These are phyloP conservation scores for Sambucus nigra DNA, from an alignment of 129 eudicot genomes.

Conservation along the genomic window DNA sequence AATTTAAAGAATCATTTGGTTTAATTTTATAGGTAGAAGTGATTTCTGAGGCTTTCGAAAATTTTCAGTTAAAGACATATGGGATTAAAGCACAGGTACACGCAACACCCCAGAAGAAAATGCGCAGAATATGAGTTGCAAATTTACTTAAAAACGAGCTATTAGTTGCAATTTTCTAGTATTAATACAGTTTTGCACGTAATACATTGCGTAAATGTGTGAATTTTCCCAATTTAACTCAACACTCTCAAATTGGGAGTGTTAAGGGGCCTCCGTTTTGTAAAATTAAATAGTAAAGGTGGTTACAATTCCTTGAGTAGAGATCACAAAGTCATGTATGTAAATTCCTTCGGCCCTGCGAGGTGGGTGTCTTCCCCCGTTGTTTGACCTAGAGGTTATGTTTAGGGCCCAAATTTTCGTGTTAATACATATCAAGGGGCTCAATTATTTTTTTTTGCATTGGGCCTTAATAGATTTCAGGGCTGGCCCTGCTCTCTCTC, in stretches of 20 bases:
- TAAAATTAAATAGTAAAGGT: neutral
- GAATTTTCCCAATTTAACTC: neutral
- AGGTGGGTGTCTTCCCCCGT: no score
- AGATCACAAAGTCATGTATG: no score
- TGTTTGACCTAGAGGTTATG: no score
- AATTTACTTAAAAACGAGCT: neutral
- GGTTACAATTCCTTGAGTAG: neutral
- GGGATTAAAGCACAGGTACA: constrained; percentile 57
- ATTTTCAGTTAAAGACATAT: constrained; percentile 48
- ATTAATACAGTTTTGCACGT: neutral
- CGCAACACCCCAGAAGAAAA: constrained; percentile 47
- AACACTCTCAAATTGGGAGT: no score
- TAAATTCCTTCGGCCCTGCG: no score
- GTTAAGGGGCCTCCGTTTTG: no score
- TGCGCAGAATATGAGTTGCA: constrained; percentile 9
- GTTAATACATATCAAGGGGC: no score
- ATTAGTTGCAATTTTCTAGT: neutral
- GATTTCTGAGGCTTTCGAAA: constrained; percentile 56
- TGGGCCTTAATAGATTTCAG: no score
- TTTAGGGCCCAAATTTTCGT: no score
- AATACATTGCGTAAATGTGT: neutral
- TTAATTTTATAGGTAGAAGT: constrained; percentile 30
- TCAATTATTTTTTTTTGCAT: no score
- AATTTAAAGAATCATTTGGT: neutral
- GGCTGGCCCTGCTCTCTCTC: no score